Conservation (phyloP, 495 filamentous ascomycete species). For the Rusavskia elegans region DNA sequence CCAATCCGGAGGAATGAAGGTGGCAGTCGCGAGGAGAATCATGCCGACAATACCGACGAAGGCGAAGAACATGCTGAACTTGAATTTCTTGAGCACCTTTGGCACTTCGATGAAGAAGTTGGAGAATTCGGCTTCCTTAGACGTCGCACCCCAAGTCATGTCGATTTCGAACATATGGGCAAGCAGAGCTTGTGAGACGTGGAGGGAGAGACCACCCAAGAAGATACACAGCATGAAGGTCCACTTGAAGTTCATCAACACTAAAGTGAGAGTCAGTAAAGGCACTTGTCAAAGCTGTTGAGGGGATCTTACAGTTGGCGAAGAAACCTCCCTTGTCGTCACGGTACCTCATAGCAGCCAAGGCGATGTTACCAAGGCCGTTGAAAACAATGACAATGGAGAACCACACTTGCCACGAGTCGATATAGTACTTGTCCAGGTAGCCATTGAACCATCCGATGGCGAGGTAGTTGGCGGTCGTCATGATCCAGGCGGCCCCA, state of each 20-base stretch:
- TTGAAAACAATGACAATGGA: conserved; percentile 31
- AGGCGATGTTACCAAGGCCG: conserved; percentile 28
- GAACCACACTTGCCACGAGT: conserved; percentile 41
- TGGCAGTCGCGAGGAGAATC: conserved; percentile 46
- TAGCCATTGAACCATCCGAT: conserved; percentile 65
- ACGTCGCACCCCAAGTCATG: conserved; percentile 33
- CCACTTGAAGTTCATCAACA: conserved; percentile 55
- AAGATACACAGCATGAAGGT: conserved; percentile 31
- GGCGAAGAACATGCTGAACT: conserved; percentile 56
- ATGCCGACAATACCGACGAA: conserved; percentile 45
- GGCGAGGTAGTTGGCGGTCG: conserved; percentile 60
- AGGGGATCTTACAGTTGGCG: conserved; percentile 13
- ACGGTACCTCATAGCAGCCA: conserved; percentile 32
- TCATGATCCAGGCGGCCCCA: conserved; percentile 67
- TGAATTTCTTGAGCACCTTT: conserved; percentile 60
- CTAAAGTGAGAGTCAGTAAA: conserved; percentile 26
- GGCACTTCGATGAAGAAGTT: conserved; percentile 74
- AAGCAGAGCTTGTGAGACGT: conserved; percentile 29
- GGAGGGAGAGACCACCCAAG: conserved; percentile 30
- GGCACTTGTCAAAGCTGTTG: background rate
- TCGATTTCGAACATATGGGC: conserved; percentile 33
- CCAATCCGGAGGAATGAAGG: conserved; percentile 52
- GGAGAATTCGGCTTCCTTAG: conserved; percentile 45
- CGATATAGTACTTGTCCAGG: conserved; percentile 63
- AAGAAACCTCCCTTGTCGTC: conserved; percentile 19